Conservation (phyloP, 2,329 filamentous ascomycete species). For the Cytospora schulzeri region DNA sequence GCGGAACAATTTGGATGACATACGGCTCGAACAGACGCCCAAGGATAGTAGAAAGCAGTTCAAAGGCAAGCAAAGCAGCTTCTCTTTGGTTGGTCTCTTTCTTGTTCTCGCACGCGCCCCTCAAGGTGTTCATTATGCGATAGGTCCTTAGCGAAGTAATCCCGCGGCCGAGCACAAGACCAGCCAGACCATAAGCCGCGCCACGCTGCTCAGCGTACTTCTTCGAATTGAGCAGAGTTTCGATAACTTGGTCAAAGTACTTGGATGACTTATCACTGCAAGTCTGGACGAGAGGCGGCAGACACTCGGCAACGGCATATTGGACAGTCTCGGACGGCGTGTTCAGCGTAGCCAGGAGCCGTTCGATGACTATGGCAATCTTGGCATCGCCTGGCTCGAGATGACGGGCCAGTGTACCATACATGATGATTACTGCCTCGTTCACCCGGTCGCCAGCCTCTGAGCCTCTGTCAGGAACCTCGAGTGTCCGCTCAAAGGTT, state of each 20-base stretch:
- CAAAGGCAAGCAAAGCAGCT: constrained; percentile 85
- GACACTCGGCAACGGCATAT: constrained; percentile 90
- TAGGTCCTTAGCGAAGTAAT: constrained; percentile 80
- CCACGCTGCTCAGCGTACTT: constrained; percentile 92
- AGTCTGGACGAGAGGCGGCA: constrained; percentile 85
- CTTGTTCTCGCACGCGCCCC: constrained; percentile 87
- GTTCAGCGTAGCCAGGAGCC: constrained; percentile 82
- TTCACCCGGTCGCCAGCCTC: constrained; percentile 87
- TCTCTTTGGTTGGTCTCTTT: constrained; percentile 89
- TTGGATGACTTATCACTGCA: constrained; percentile 75
- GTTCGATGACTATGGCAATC: constrained; percentile 83
- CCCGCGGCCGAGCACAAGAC: constrained; percentile 85
- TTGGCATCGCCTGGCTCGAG: constrained; percentile 82
- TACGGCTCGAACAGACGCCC: constrained; percentile 94
- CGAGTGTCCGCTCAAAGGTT: constrained; percentile 86
- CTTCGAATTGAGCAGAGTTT: constrained; percentile 82
- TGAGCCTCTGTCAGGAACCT: constrained; percentile 78
- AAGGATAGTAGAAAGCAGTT: constrained; percentile 83
- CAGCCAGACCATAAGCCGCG: constrained; percentile 91
- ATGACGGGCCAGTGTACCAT: constrained; percentile 90
- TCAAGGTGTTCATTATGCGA: constrained; percentile 80
- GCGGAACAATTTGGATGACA: constrained; percentile 91
- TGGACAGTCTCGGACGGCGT: constrained; percentile 97
- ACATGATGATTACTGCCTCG: constrained; percentile 96
- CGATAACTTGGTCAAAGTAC: constrained; percentile 80